Evolutionary conservation across 345 rosid genomes (phyloP), one percentile per base, ranked within the genome.

Genomic region (Mercurialis annua): DNA sequence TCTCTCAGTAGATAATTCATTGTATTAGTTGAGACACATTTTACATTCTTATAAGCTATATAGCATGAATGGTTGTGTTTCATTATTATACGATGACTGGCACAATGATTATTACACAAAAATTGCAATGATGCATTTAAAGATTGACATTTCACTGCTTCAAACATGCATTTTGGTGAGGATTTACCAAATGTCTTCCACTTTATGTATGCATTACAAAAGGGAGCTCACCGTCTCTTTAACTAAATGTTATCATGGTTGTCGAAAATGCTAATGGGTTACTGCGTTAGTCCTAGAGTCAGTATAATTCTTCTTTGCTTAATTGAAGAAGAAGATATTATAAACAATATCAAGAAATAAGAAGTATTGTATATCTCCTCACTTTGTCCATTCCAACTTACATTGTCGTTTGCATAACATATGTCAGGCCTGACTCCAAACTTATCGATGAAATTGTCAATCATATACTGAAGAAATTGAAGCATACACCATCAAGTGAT

Each of bases 401-500:
- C 50, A 1, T 23, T 14, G 16, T 1, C 7, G 10, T 14, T 24
- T 40, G 16, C 14, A 0, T 59, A 4, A 17, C 9, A 61, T 61
- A 23, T 61, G 31, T n/a, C 50, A 61, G 65, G 33, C 65, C 65
- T 42, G 65, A 61, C 5, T 23, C 50, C 34, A 61, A 15, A 7
- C 65, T 61, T 3, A 61, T 61, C 30, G 3, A 42, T 42, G 65
- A 61, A 20, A 42, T 61, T 40, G 50, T 61, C 7, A 14, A 42
- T 24, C 50, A 40, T 24, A 42, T 42, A 42, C 8, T 61, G 50
- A 61, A 61, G 65, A 61, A 61, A 42, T 43, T 61, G 49, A 26
- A 61, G 40, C 65, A 61, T 24, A 14, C 65, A 16, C 34, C 65
- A 15, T 61, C 65, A 61, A 61, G 23, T 42, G 50, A 61, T 42